A percentile compares a stretch with the other conserved stretches of the same genome.
Evolutionary conservation across 2,329 filamentous ascomycete species (phyloP).

Genomic region (Xylariaceae sp.): DNA sequence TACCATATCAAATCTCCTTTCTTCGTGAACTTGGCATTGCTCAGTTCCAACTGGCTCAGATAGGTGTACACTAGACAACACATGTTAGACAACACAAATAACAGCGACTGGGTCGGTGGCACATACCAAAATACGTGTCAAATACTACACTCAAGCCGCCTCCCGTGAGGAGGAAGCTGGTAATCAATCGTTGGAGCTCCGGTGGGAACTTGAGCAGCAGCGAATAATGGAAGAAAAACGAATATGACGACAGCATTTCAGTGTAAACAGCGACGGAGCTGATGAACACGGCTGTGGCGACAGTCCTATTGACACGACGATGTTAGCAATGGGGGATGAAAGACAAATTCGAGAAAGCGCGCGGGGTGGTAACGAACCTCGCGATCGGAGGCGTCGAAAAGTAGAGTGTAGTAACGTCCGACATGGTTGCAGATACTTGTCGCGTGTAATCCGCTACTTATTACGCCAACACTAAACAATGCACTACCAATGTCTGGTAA

Average conservation of each 20-base stretch:
- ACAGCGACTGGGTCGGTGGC: not conserved
- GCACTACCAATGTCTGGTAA: not conserved
- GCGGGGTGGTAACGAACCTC: slow-evolving; percentile 31
- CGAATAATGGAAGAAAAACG: slow-evolving; percentile 50
- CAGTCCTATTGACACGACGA: slow-evolving; percentile 46
- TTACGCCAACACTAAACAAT: not conserved
- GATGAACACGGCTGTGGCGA: slow-evolving; percentile 58
- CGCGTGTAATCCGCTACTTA: not conserved
- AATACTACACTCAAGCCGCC: slow-evolving; percentile 52
- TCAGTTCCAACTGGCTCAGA: slow-evolving; percentile 65
- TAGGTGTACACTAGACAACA: slow-evolving; percentile 60
- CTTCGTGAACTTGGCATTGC: slow-evolving; percentile 63
- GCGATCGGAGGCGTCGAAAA: slow-evolving; percentile 39
- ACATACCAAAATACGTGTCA: slow-evolving; percentile 65
- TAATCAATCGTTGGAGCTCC: slow-evolving; percentile 40
- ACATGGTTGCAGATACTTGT: slow-evolving; percentile 29
- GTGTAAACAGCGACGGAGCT: slow-evolving; percentile 58
- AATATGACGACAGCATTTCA: slow-evolving; percentile 45
- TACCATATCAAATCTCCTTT: slow-evolving; percentile 80
- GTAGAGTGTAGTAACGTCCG: slow-evolving; percentile 37
- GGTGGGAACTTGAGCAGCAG: slow-evolving; percentile 51
- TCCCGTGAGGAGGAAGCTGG: slow-evolving; percentile 39
- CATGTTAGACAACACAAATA: slow-evolving; percentile 24
- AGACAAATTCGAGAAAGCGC: not conserved
- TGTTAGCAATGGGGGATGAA: slow-evolving; percentile 14